These are phyloP conservation scores for Penicillium canescens DNA, from an alignment of 495 filamentous ascomycete species.

Conservation along the genomic window DNA sequence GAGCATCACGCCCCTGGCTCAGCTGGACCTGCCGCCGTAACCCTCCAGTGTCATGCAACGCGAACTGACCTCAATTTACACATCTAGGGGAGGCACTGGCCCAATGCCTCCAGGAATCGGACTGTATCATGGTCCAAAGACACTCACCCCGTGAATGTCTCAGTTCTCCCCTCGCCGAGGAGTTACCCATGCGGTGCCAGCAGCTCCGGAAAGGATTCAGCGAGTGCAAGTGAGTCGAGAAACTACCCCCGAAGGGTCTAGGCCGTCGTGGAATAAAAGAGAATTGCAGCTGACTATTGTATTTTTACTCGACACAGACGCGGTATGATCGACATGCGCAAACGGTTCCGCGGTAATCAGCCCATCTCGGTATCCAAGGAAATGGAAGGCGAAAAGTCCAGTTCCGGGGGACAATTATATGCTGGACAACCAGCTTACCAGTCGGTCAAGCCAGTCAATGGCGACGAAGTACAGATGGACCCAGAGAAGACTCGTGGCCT, in stretches of 20 bases:
- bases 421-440: constrained; percentile 73
- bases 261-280: background rate
- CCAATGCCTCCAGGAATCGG: constrained; percentile 89
- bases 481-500: constrained; percentile 51
- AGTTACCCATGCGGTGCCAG: constrained; percentile 83
- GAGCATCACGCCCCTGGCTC: constrained; percentile 1
- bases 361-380: constrained; percentile 71
- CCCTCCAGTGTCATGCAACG: constrained; percentile 3
- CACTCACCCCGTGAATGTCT: constrained; percentile 86
- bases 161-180: constrained; percentile 71
- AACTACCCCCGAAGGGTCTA: background rate
- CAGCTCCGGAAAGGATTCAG: constrained; percentile 90
- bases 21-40: constrained; percentile 2
- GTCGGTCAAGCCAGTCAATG: constrained; percentile 48
- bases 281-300: background rate
- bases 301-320: constrained; percentile 41
- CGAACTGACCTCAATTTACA: constrained; percentile 16
- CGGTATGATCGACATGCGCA: constrained; percentile 97
- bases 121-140: constrained; percentile 90
- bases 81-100: constrained; percentile 81
- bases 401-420: constrained; percentile 64
- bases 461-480: constrained; percentile 51
- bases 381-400: constrained; percentile 52
- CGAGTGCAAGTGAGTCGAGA: constrained; percentile 73
- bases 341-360: constrained; percentile 95